These are phyloP conservation scores for Fusarium piperis DNA, from an alignment of 2,329 filamentous ascomycete genomes.

Conservation along the genomic window DNA sequence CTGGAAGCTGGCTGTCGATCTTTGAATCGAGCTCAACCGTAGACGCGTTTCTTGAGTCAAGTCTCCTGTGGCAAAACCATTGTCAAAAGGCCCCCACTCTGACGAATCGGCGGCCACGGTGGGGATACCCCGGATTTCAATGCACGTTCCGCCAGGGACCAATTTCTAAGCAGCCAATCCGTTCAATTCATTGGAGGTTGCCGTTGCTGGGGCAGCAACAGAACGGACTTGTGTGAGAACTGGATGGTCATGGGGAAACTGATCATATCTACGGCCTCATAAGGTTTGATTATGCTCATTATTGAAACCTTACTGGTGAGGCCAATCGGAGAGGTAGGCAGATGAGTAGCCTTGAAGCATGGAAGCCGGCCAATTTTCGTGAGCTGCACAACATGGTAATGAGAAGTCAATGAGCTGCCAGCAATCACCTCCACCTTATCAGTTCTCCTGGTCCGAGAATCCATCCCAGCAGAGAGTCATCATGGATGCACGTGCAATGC, in stretches of 20 bases:
- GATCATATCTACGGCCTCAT: background rate
- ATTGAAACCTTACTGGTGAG: background rate
- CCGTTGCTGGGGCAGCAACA: background rate
- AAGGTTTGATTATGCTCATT: background rate
- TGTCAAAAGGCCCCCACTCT: constrained; percentile 21
- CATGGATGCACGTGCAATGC: constrained; percentile 6
- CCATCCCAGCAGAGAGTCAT: background rate
- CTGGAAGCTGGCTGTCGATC: background rate
- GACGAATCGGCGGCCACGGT: constrained; percentile 5
- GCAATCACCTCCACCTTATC: background rate
- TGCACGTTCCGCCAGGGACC: background rate
- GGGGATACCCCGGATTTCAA: constrained; percentile 27
- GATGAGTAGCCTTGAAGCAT: background rate
- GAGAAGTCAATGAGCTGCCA: background rate
- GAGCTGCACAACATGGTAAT: background rate
- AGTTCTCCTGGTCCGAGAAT: background rate
- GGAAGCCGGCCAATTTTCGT: background rate
- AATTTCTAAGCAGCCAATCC: constrained; percentile 1
- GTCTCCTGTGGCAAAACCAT: constrained; percentile 22
- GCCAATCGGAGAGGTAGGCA: background rate
- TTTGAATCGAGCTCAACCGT: background rate
- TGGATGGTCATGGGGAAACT: background rate
- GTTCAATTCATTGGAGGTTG: background rate
- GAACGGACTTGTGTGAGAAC: background rate
- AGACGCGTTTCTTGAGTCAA: constrained; percentile 17